Evolutionary conservation across 2,329 filamentous ascomycete species (phyloP).

Genomic region (Diaporthe eres): DNA sequence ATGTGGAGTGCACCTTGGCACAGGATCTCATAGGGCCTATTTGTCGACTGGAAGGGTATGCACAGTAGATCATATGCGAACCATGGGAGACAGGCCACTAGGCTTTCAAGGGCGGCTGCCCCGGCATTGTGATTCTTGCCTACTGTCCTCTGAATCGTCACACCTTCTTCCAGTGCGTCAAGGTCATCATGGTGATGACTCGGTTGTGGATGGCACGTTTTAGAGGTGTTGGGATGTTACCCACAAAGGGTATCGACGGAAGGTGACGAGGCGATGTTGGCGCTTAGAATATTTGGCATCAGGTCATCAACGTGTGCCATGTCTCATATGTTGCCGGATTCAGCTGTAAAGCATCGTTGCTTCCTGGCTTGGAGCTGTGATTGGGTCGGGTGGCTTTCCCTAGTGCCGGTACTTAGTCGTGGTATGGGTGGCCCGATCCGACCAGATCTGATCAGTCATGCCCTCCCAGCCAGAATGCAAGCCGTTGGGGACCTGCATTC

Average conservation of each 20-base stretch:
- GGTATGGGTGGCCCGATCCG: slow-evolving; percentile 21
- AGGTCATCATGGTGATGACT: slow-evolving; percentile 12
- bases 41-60: background rate
- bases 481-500: slow-evolving; percentile 16
- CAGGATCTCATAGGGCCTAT: slow-evolving; percentile 1
- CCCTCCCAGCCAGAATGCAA: slow-evolving; percentile 3
- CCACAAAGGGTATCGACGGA: slow-evolving; percentile 14
- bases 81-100: slow-evolving; percentile 16
- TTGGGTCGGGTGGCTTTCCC: slow-evolving; percentile 5
- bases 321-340: slow-evolving; percentile 27
- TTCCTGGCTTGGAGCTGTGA: slow-evolving; percentile 8
- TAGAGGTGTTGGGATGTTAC: slow-evolving; percentile 22
- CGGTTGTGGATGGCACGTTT: slow-evolving; percentile 21
- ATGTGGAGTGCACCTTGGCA: slow-evolving; percentile 18
- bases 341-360: background rate
- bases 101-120: background rate
- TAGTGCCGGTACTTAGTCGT: slow-evolving; percentile 28
- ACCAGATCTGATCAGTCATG: slow-evolving; percentile 11
- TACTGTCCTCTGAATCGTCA: background rate
- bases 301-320: slow-evolving; percentile 30
- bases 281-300: slow-evolving; percentile 30
- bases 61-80: slow-evolving; percentile 29
- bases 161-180: background rate
- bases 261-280: slow-evolving; percentile 25
- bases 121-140: slow-evolving; percentile 1